A percentile compares a stretch with the other conserved stretches of the same genome.
Conservation (phyloP, 768 basidiomycete genomes). For the Leccinum subtestaceum region DNA sequence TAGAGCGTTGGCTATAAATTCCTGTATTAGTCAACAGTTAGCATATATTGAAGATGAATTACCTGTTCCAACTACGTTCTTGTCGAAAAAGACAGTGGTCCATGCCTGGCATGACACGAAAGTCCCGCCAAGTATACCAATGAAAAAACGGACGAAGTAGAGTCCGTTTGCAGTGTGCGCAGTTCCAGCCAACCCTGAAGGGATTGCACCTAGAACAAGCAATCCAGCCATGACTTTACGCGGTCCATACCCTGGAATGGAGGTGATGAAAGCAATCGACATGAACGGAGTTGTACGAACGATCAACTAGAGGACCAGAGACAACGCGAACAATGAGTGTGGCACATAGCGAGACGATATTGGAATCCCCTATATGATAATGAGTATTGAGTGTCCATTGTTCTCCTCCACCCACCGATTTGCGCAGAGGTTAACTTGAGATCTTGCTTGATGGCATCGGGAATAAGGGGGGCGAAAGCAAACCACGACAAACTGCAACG, state of each 20-base stretch:
- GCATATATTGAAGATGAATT: neutral
- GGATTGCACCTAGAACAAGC: conserved; percentile 53
- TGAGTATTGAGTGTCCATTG: neutral
- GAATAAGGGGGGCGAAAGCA: conserved; percentile 59
- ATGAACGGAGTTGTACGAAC: conserved; percentile 14
- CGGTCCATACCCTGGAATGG: conserved; percentile 41
- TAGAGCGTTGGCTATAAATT: conserved; percentile 46
- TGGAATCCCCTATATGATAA: conserved; percentile 40
- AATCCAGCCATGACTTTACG: conserved; percentile 53
- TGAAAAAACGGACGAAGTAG: conserved; percentile 52
- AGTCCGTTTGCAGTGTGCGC: conserved; percentile 40
- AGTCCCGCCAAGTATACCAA: conserved; percentile 57
- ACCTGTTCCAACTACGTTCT: conserved; percentile 40
- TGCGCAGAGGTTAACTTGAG: conserved; percentile 46
- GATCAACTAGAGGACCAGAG: conserved; percentile 50
- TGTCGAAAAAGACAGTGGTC: conserved; percentile 62
- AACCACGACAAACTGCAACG: conserved; percentile 44
- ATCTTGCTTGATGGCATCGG: conserved; percentile 53
- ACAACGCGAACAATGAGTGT: conserved; percentile 48
- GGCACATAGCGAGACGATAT: conserved; percentile 44
- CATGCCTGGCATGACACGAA: conserved; percentile 63
- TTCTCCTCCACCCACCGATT: conserved; percentile 32
- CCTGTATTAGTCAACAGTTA: conserved; percentile 21
- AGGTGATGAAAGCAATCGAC: neutral
- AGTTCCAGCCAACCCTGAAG: conserved; percentile 56